Conservation (phyloP, 2,329 filamentous ascomycete genomes). For the Macrophomina phaseolina region DNA sequence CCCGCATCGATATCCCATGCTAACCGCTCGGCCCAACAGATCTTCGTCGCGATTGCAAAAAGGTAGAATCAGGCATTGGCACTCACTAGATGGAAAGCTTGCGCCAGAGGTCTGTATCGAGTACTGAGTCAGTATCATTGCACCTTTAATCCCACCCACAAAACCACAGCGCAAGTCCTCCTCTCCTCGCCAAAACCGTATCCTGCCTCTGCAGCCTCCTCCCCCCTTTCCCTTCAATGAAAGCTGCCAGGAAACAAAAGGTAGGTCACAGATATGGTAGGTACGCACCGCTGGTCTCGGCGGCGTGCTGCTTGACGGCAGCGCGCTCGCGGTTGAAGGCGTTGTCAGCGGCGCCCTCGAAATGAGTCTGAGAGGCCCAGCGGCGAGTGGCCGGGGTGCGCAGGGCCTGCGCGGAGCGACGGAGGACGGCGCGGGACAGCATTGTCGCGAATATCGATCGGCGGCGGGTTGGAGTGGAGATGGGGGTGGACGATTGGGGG, state of each 20-base stretch:
- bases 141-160: neutral
- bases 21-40: neutral
- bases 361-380: slow-evolving; percentile 62
- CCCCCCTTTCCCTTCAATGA: slow-evolving; percentile 34
- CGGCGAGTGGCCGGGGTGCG: slow-evolving; percentile 66
- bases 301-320: slow-evolving; percentile 90
- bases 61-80: slow-evolving; percentile 11
- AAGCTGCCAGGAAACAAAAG: neutral
- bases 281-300: slow-evolving; percentile 75
- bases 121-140: neutral
- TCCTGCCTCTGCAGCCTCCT: neutral
- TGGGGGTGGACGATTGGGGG: slow-evolving; percentile 26
- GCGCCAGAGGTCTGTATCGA: slow-evolving; percentile 79
- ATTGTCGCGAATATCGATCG: slow-evolving; percentile 35
- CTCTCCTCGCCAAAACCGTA: neutral
- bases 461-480: slow-evolving; percentile 33
- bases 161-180: neutral
- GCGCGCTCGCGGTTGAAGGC: slow-evolving; percentile 91
- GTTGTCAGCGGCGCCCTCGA: slow-evolving; percentile 75
- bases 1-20: neutral
- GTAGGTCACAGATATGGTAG: neutral
- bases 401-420: slow-evolving; percentile 56
- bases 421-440: slow-evolving; percentile 41
- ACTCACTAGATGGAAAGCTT: slow-evolving; percentile 96
- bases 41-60: neutral